These are phyloP conservation scores for Arthrobotrys pseudoclavata DNA, from an alignment of 2,329 filamentous ascomycete genomes.

Conservation along the genomic window DNA sequence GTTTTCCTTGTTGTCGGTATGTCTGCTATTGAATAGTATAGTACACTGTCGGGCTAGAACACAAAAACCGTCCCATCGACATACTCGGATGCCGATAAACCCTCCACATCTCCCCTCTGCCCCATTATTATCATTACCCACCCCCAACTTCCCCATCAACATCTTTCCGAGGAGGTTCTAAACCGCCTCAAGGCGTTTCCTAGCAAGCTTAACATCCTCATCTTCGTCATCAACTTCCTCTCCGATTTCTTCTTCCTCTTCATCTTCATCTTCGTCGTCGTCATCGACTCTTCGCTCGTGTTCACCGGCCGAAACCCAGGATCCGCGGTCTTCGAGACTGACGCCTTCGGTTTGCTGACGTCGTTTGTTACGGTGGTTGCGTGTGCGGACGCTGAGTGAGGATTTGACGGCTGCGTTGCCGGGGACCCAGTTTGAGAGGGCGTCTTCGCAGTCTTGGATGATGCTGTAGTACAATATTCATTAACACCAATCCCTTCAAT, in stretches of 20 bases:
- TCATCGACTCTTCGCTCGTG: conserved; percentile 45
- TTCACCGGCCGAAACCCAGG: conserved; percentile 57
- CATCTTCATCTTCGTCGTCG: conserved; percentile 50
- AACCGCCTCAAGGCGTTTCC: conserved; percentile 53
- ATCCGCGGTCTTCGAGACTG: conserved; percentile 51
- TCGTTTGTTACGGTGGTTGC: conserved; percentile 71
- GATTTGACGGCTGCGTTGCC: conserved; percentile 89
- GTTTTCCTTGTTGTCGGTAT: neutral
- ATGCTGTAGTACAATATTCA: conserved; percentile 71
- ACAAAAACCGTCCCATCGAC: conserved; percentile 28
- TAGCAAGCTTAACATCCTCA: conserved; percentile 46
- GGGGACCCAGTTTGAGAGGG: conserved; percentile 95
- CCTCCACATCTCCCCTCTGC: conserved; percentile 10
- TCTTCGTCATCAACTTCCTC: conserved; percentile 51
- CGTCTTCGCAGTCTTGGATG: conserved; percentile 98
- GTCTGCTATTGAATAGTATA: neutral
- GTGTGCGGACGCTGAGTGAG: conserved; percentile 87
- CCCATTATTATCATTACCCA: conserved; percentile 33
- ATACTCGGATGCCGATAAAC: conserved; percentile 15
- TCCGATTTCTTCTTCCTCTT: conserved; percentile 31
- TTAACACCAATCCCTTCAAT: conserved; percentile 60
- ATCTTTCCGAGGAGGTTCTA: conserved; percentile 17
- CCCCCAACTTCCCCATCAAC: neutral
- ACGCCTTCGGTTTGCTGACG: conserved; percentile 58
- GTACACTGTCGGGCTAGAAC: neutral